These are phyloP conservation scores for Senna siamea DNA, from an alignment of 306 rosid genomes.

Conservation along the genomic window DNA sequence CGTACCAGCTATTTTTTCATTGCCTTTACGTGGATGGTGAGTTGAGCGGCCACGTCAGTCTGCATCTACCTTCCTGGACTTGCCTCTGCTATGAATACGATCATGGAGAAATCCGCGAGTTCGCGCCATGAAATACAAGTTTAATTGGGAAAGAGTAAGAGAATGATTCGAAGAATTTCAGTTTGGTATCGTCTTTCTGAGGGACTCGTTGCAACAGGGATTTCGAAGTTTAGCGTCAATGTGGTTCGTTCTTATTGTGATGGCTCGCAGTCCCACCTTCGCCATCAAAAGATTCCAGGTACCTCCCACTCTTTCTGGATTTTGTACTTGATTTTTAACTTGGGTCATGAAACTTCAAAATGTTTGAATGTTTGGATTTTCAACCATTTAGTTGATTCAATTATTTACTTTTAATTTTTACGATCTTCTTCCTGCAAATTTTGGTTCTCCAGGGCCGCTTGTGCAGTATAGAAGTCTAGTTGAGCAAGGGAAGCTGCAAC, in stretches of 20 bases:
- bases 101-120: background rate
- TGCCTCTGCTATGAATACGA: background rate
- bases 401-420: background rate
- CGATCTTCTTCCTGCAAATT: background rate
- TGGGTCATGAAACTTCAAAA: background rate
- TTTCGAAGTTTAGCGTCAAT: slow-evolving; percentile 36
- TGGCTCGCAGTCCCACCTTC: slow-evolving; percentile 35
- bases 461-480: slow-evolving; percentile 65
- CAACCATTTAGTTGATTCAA: background rate
- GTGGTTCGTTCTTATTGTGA: slow-evolving; percentile 54
- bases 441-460: slow-evolving; percentile 63
- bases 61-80: slow-evolving; percentile 11
- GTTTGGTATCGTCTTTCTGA: slow-evolving; percentile 42
- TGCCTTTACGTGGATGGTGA: slow-evolving; percentile 45
- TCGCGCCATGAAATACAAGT: background rate
- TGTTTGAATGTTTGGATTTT: background rate
- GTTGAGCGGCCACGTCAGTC: slow-evolving; percentile 56
- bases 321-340: background rate
- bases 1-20: background rate
- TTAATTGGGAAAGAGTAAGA: background rate
- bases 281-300: slow-evolving; percentile 53
- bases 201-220: slow-evolving; percentile 39
- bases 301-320: slow-evolving; percentile 20
- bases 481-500: slow-evolving; percentile 76
- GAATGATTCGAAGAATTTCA: slow-evolving; percentile 52